Evolutionary conservation across 768 basidiomycete species (phyloP).

Genomic region (Mycena pura): DNA sequence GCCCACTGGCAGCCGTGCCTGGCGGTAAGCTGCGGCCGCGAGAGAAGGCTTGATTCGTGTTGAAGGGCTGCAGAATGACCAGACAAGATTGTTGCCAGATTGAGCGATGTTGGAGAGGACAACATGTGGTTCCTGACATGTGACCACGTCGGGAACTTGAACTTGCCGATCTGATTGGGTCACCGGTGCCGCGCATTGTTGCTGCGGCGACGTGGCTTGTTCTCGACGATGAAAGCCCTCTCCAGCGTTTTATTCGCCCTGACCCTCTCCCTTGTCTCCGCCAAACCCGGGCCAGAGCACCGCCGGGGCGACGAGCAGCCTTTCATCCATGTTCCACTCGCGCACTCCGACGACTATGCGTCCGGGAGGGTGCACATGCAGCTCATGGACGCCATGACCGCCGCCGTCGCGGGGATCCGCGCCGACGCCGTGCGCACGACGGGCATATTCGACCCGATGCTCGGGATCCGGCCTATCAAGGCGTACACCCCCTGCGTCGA

Average conservation of each 20-base stretch:
- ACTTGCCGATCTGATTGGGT: no score
- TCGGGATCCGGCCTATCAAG: slow-evolving; percentile 7
- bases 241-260: neutral
- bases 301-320: slow-evolving; percentile 20
- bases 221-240: no score
- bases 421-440: slow-evolving; percentile 13
- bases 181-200: no score
- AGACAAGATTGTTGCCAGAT: no score
- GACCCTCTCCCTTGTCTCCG: neutral
- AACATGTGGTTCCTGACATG: no score
- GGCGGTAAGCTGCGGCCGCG: no score
- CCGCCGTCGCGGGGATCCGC: slow-evolving; percentile 15
- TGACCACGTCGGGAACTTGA: no score
- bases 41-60: no score
- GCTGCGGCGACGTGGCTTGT: no score
- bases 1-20: no score
- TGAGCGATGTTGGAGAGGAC: no score
- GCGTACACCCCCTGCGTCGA: slow-evolving; percentile 18
- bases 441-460: slow-evolving; percentile 19
- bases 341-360: slow-evolving; percentile 14
- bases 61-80: no score
- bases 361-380: slow-evolving; percentile 24
- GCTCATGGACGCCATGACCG: slow-evolving; percentile 22
- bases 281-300: neutral
- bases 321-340: slow-evolving; percentile 20